These are phyloP conservation scores for Pichia occidentalis DNA, from an alignment of 805 yeast genomes.

Conservation along the genomic window DNA sequence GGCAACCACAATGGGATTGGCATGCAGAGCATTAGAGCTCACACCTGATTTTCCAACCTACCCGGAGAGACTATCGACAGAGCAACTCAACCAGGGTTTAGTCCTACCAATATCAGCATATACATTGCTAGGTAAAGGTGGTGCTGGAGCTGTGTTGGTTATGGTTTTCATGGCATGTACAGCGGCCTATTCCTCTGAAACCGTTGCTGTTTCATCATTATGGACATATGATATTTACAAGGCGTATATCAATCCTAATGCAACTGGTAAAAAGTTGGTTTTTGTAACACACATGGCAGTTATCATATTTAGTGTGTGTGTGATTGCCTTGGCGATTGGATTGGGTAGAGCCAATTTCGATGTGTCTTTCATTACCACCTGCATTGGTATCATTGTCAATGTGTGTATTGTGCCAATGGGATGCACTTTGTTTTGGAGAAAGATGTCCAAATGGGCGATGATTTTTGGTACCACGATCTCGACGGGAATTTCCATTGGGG, in stretches of 20 bases:
- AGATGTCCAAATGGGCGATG: slow-evolving; percentile 41
- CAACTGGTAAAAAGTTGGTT: slow-evolving; percentile 42
- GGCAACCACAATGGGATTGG: slow-evolving; percentile 33
- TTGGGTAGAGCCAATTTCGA: slow-evolving; percentile 44
- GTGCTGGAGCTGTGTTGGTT: slow-evolving; percentile 41
- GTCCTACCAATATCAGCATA: slow-evolving; percentile 47
- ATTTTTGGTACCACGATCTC: slow-evolving; percentile 39
- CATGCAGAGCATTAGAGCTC: slow-evolving; percentile 31
- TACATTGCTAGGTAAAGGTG: slow-evolving; percentile 45
- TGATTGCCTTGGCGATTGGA: slow-evolving; percentile 47
- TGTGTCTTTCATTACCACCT: slow-evolving; percentile 47
- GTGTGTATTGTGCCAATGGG: slow-evolving; percentile 49
- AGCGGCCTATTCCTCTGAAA: slow-evolving; percentile 50
- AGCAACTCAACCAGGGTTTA: slow-evolving; percentile 41
- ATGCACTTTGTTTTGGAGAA: slow-evolving; percentile 39
- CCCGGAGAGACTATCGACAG: slow-evolving; percentile 30
- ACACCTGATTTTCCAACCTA: slow-evolving; percentile 22
- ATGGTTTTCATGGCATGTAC: slow-evolving; percentile 49
- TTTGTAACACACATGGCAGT: slow-evolving; percentile 40
- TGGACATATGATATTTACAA: slow-evolving; percentile 46
- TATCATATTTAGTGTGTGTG: slow-evolving; percentile 35
- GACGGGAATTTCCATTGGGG: slow-evolving; percentile 40
- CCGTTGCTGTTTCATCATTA: slow-evolving; percentile 45
- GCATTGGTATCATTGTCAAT: slow-evolving; percentile 47
- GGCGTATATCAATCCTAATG: slow-evolving; percentile 43